Evolutionary conservation across 2,329 filamentous ascomycete species (phyloP).

Genomic region (Fusarium torreyae): DNA sequence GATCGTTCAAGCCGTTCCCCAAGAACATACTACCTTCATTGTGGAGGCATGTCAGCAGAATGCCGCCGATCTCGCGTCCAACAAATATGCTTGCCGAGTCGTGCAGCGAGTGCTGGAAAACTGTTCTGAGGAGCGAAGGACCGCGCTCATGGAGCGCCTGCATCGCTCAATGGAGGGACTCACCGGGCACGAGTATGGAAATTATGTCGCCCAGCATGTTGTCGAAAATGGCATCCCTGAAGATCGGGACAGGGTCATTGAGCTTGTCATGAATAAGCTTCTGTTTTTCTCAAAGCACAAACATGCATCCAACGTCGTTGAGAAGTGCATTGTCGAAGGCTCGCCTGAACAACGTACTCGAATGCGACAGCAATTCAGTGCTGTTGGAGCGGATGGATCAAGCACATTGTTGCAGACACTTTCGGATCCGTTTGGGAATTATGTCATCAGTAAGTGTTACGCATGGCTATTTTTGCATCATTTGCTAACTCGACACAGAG

Average conservation of each 20-base stretch:
- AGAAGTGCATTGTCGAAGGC: constrained; percentile 87
- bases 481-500: constrained; percentile 68
- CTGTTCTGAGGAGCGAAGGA: constrained; percentile 79
- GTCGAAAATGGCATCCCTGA: constrained; percentile 82
- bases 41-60: constrained; percentile 84
- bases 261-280: constrained; percentile 79
- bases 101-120: constrained; percentile 93
- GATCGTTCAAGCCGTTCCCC: constrained; percentile 85
- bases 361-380: constrained; percentile 76
- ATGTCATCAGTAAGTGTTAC: constrained; percentile 87
- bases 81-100: constrained; percentile 92
- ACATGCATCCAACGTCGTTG: constrained; percentile 96
- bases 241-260: constrained; percentile 81
- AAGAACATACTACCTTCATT: constrained; percentile 86
- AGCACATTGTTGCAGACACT: constrained; percentile 83
- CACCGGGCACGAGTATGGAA: constrained; percentile 91
- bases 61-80: constrained; percentile 80
- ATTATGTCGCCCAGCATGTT: constrained; percentile 96
- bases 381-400: constrained; percentile 74
- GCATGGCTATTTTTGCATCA: background rate
- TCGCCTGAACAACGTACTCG: constrained; percentile 76
- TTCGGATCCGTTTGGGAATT: constrained; percentile 94
- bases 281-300: constrained; percentile 91
- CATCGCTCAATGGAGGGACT: constrained; percentile 79
- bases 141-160: constrained; percentile 82